Evolutionary conservation across 495 filamentous ascomycete genomes (phyloP).

Genomic region (Penicillium canariense): DNA sequence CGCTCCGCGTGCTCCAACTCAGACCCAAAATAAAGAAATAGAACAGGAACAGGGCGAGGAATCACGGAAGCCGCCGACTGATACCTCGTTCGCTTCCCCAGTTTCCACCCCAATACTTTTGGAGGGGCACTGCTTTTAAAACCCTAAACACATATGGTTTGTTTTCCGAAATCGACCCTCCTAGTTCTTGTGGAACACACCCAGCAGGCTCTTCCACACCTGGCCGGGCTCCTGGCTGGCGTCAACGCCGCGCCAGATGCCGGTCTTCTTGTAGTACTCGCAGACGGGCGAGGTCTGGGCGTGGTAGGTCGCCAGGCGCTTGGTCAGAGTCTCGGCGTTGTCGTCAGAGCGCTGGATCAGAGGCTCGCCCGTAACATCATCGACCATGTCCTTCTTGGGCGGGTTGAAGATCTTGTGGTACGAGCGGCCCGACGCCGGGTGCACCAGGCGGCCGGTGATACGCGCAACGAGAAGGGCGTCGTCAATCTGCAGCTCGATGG

Average conservation of each 20-base stretch:
- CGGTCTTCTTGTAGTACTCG: slow-evolving; percentile 91
- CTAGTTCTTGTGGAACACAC: slow-evolving; percentile 68
- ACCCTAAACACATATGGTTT: neutral
- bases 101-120: neutral
- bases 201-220: slow-evolving; percentile 90
- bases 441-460: slow-evolving; percentile 94
- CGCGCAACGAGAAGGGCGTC: slow-evolving; percentile 88
- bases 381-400: slow-evolving; percentile 89
- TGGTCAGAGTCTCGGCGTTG: slow-evolving; percentile 95
- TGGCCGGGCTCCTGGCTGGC: slow-evolving; percentile 93
- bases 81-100: neutral
- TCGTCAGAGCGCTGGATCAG: slow-evolving; percentile 95
- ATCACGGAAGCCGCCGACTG: slow-evolving; percentile 11
- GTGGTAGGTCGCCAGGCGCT: slow-evolving; percentile 92
- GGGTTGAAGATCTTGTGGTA: slow-evolving; percentile 99
- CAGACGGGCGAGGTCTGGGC: slow-evolving; percentile 90
- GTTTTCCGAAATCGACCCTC: neutral
- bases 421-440: slow-evolving; percentile 91
- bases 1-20: slow-evolving; percentile 10
- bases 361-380: slow-evolving; percentile 95
- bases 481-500: slow-evolving; percentile 94
- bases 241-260: slow-evolving; percentile 95
- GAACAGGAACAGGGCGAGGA: neutral
- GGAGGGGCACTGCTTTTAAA: neutral
- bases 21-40: slow-evolving; percentile 19